A percentile compares a stretch with the other conserved stretches of the same genome.
Conservation (phyloP, 1,139 yeast genomes). For the Kodamaea arcana region DNA sequence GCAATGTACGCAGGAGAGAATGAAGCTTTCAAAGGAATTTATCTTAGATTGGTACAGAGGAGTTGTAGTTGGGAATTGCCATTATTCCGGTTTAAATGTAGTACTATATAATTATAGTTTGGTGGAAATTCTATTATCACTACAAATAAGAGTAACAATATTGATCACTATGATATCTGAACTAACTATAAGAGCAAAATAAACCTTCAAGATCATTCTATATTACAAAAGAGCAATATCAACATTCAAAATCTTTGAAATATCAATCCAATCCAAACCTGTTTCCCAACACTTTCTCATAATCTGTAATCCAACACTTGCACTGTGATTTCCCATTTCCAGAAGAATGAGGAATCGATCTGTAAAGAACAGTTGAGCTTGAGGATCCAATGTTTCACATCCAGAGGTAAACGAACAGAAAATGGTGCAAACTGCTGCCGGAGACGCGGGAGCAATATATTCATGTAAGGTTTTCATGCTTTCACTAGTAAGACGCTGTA, state of each 20-base stretch:
- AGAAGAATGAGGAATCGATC: slow-evolving; percentile 36
- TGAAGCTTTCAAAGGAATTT: too few relatives aligned
- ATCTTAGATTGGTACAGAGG: too few relatives aligned
- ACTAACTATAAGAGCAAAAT: too few relatives aligned
- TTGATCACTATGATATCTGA: too few relatives aligned
- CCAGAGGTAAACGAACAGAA: slow-evolving; percentile 58
- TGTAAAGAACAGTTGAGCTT: slow-evolving; percentile 30
- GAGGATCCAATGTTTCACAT: slow-evolving; percentile 46
- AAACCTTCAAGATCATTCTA: too few relatives aligned
- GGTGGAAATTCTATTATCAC: too few relatives aligned
- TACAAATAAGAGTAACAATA: too few relatives aligned
- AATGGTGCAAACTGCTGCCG: slow-evolving; percentile 54
- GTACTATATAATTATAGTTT: too few relatives aligned
- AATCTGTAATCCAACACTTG: slow-evolving; percentile 43
- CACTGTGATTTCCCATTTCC: slow-evolving; percentile 47
- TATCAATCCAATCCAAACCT: slow-evolving; percentile 54
- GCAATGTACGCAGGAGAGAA: too few relatives aligned
- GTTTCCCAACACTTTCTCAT: slow-evolving; percentile 57
- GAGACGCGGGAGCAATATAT: slow-evolving; percentile 40
- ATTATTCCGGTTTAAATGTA: too few relatives aligned
- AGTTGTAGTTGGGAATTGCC: too few relatives aligned
- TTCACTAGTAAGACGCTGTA: slow-evolving; percentile 45
- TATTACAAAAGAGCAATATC: slow-evolving; percentile 46
- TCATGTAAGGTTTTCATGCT: slow-evolving; percentile 32
- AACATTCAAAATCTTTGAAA: slow-evolving; percentile 40